These are phyloP conservation scores for Capsella bursapastoris DNA, from an alignment of 345 rosid genomes.

Conservation along the genomic window DNA sequence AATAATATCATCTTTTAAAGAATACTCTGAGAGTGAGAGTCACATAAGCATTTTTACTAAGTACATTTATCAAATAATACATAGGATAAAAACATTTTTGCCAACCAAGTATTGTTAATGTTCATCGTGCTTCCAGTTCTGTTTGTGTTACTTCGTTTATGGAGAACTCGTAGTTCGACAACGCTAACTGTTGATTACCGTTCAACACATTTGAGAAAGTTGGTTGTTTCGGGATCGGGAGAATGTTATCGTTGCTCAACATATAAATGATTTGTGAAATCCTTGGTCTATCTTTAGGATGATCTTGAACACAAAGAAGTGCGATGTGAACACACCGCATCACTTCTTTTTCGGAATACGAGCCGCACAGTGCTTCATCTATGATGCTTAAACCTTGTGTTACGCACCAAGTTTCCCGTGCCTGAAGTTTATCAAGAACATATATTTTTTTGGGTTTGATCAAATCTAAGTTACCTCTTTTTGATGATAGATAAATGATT, in stretches of 20 bases:
- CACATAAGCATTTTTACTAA: no score
- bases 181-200: not conserved
- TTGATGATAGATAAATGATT: not conserved
- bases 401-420: not conserved
- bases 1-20: no score
- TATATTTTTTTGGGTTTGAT: not conserved
- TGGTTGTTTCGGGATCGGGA: not conserved
- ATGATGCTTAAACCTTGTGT: slow-evolving; percentile 9
- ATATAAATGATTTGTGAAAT: slow-evolving; percentile 1
- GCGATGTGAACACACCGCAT: not conserved
- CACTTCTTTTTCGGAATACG: not conserved
- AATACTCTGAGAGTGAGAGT: no score
- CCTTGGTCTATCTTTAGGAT: not conserved
- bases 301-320: slow-evolving; percentile 18
- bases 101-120: not conserved
- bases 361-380: not conserved
- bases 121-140: not conserved
- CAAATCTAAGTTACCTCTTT: not conserved
- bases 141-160: not conserved
- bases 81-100: not conserved
- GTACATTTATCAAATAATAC: not conserved
- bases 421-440: not conserved
- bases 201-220: slow-evolving; percentile 1
- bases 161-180: not conserved
- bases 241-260: not conserved